These are phyloP conservation scores for Sanguinoderma infundibulare DNA, from an alignment of 1,284 basidiomycete genomes.

Conservation along the genomic window DNA sequence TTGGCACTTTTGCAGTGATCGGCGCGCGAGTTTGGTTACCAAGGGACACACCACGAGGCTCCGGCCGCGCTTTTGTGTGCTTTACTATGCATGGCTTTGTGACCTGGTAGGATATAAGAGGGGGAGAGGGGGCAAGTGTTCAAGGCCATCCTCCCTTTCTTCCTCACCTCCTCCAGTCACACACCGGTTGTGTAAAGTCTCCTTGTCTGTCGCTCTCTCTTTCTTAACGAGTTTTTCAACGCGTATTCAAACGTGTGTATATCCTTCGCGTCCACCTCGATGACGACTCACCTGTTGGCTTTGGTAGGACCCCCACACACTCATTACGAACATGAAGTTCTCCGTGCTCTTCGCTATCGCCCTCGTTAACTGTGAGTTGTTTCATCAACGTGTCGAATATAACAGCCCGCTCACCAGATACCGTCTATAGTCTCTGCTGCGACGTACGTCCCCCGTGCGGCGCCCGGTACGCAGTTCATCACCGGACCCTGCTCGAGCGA, in stretches of 20 bases:
- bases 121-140: not conserved
- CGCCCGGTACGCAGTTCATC: constrained; percentile 15
- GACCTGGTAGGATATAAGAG: constrained; percentile 6
- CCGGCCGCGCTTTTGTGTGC: not conserved
- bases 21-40: not conserved
- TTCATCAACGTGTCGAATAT: too few species aligned
- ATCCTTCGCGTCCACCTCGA: not conserved
- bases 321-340: constrained; percentile 15
- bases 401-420: too few species aligned
- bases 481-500: constrained; percentile 16
- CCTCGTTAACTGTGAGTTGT: constrained; percentile 14
- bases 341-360: constrained; percentile 12
- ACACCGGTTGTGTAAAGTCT: constrained; percentile 15
- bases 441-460: constrained; percentile 11
- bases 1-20: not conserved
- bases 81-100: too few species aligned
- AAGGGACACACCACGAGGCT: not conserved
- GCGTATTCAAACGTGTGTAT: not conserved
- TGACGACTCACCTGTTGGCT: not conserved
- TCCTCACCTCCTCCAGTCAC: not conserved
- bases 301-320: not conserved
- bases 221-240: constrained; percentile 8
- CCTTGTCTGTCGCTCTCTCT: constrained; percentile 11
- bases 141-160: constrained; percentile 13
- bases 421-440: constrained; percentile 14